Percentiles rank a stretch among this genome's conserved stretches.
These are phyloP conservation scores for Lycium ferocissimum DNA, from an alignment of 257 asterid species.

Conservation along the genomic window DNA sequence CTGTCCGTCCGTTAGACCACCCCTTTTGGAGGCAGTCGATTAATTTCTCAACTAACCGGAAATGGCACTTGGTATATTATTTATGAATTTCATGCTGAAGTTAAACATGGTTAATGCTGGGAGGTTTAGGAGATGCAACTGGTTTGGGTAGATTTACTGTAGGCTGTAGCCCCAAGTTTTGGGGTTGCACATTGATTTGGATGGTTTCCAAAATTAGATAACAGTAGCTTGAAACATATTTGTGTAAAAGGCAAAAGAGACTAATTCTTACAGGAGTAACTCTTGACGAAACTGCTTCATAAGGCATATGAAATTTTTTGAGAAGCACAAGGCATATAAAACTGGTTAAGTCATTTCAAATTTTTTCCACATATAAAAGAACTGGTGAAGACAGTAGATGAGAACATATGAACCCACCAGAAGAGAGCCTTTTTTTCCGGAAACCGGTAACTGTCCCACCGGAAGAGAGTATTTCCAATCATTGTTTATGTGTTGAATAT, in stretches of 20 bases:
- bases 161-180: neutral
- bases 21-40: constrained; percentile 9
- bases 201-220: neutral
- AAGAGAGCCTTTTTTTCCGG: neutral
- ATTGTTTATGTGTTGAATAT: neutral
- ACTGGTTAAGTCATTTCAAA: constrained; percentile 9
- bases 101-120: constrained; percentile 19
- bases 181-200: constrained; percentile 10
- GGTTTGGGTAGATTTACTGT: neutral
- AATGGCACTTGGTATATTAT: neutral
- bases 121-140: constrained; percentile 12
- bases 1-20: neutral
- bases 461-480: neutral
- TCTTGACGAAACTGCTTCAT: constrained; percentile 1
- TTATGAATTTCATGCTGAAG: constrained; percentile 12
- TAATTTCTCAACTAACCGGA: neutral
- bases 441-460: neutral
- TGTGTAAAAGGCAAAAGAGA: constrained; percentile 12
- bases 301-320: neutral
- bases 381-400: neutral
- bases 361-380: neutral
- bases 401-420: neutral
- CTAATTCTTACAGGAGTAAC: neutral
- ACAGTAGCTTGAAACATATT: neutral
- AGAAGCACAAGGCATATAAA: constrained; percentile 4